Evolutionary conservation across 768 basidiomycete species (phyloP).

Genomic region (Pholiota molesta): DNA sequence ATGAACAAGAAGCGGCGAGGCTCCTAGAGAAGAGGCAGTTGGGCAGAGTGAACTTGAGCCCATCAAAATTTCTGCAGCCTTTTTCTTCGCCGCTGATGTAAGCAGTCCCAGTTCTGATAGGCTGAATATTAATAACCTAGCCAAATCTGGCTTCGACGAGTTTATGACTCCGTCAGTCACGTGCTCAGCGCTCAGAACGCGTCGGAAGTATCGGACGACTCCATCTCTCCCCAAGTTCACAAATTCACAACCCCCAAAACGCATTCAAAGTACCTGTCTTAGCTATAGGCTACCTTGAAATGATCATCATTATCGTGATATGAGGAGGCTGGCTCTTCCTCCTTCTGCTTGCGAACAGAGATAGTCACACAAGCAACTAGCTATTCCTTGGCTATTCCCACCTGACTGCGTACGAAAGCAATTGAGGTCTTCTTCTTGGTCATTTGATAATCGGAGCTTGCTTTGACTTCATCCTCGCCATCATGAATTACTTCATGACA

Average conservation of each 20-base stretch:
- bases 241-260: too few species aligned
- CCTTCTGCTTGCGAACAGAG: too few species aligned
- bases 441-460: background rate
- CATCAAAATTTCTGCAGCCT: constrained; percentile 11
- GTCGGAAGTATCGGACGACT: constrained; percentile 14
- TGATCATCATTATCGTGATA: background rate
- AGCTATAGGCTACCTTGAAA: background rate
- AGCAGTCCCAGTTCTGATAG: constrained; percentile 9
- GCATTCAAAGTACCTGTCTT: too few species aligned
- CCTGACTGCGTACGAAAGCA: constrained; percentile 11
- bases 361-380: background rate
- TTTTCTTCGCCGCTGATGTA: constrained; percentile 22
- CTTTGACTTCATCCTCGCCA: too few species aligned
- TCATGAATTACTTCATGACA: too few species aligned
- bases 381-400: background rate
- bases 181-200: constrained; percentile 8
- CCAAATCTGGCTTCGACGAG: constrained; percentile 8
- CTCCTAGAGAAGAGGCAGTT: constrained; percentile 17
- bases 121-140: too few species aligned
- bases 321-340: background rate
- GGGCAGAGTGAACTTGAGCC: constrained; percentile 14
- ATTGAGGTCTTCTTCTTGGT: background rate
- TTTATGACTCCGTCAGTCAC: constrained; percentile 16
- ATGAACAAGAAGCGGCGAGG: constrained; percentile 46
- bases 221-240: background rate